These are phyloP conservation scores for Artemisia annua DNA, from an alignment of 129 eudicot genomes.

Conservation along the genomic window DNA sequence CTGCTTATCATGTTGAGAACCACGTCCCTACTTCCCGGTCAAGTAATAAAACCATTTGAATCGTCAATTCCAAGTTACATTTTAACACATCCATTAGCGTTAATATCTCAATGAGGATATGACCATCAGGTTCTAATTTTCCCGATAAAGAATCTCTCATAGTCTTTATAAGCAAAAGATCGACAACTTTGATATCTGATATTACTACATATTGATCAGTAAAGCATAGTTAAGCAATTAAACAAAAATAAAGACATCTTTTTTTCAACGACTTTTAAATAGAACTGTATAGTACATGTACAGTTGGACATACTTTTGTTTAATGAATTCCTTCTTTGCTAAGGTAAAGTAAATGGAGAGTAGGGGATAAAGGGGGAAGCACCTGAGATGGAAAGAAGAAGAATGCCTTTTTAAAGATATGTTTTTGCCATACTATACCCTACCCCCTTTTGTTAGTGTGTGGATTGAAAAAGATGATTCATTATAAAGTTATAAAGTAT, in stretches of 20 bases:
- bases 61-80: no score
- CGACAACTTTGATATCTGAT: neutral
- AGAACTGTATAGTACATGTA: conserved; percentile 12
- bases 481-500: conserved; percentile 33
- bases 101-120: no score
- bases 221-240: neutral
- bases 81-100: no score
- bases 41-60: no score
- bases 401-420: conserved; percentile 38
- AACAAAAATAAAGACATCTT: conserved; percentile 3
- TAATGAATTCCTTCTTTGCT: conserved; percentile 54
- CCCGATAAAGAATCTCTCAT: no score
- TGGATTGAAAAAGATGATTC: conserved; percentile 36
- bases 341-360: conserved; percentile 35
- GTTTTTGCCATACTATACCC: conserved; percentile 11
- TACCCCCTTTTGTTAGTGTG: conserved; percentile 28
- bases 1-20: no score
- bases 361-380: conserved; percentile 31
- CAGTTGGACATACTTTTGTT: conserved; percentile 19
- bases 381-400: conserved; percentile 31
- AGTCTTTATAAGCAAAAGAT: neutral
- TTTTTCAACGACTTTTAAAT: neutral
- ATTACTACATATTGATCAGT: conserved; percentile 7
- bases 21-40: no score
- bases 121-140: no score